Evolutionary conservation across 768 basidiomycete genomes (phyloP).

Genomic region (Trametes sanguinea): DNA sequence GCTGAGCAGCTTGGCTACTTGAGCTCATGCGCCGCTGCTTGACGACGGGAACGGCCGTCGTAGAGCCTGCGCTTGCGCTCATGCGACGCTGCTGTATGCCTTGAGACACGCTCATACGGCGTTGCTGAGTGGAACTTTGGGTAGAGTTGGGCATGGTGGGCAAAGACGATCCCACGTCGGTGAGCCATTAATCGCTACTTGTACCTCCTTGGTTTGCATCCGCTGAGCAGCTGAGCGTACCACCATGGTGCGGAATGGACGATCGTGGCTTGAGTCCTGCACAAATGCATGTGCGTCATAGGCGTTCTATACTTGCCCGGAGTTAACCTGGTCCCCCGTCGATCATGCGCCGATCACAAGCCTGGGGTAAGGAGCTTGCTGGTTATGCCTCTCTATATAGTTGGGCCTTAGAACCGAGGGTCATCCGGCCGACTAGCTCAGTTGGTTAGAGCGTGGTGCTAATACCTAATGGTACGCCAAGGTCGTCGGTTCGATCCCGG

Average conservation of each 20-base stretch:
- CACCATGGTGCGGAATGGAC: constrained; percentile 7
- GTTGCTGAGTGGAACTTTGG: background rate
- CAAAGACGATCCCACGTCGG: background rate
- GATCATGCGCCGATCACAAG: no score
- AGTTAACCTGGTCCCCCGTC: no score
- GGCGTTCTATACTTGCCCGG: no score
- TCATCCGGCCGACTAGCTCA: constrained; percentile 78
- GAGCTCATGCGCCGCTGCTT: constrained; percentile 9
- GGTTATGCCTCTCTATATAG: no score
- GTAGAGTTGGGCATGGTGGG: background rate
- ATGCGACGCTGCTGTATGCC: constrained; percentile 5
- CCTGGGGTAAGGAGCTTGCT: no score
- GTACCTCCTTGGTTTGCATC: constrained; percentile 1
- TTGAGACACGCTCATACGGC: constrained; percentile 1
- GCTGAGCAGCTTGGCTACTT: constrained; percentile 9
- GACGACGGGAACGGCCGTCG: background rate
- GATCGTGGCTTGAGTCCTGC: background rate
- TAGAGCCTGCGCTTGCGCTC: constrained; percentile 6
- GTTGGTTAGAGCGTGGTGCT: constrained; percentile 93
- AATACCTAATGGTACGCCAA: constrained; percentile 41
- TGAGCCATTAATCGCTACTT: background rate
- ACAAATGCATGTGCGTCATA: constrained; percentile 8
- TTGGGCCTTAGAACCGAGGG: no score
- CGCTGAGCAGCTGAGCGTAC: constrained; percentile 2
- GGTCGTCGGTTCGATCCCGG: constrained; percentile 22